These are phyloP conservation scores for Micractinium sp. DNA, from an alignment of 139 green algal species.

Conservation along the genomic window DNA sequence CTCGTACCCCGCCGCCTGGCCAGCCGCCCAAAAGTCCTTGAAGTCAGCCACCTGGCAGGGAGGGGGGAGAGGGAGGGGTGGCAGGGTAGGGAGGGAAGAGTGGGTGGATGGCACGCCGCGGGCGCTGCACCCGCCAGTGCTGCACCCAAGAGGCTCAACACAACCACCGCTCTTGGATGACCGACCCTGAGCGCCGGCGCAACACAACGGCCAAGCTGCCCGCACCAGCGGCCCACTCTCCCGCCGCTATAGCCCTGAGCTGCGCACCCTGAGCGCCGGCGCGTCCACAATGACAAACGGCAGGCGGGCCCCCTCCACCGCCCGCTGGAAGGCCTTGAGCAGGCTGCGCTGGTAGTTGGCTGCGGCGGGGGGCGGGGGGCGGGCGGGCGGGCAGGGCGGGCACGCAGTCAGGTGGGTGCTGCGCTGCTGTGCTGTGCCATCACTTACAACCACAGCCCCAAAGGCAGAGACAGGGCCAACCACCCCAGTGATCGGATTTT, in stretches of 20 bases:
- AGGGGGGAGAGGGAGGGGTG: background rate
- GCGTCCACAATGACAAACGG: slow-evolving; percentile 80
- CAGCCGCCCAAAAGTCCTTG: slow-evolving; percentile 55
- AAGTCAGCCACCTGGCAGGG: slow-evolving; percentile 50
- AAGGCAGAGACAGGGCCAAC: background rate
- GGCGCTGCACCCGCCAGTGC: background rate
- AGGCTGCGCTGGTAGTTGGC: slow-evolving; percentile 72
- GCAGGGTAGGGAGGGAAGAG: background rate
- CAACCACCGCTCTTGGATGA: background rate
- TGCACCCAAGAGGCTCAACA: background rate
- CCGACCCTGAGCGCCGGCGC: background rate
- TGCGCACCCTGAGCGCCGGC: slow-evolving; percentile 47
- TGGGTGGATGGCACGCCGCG: background rate
- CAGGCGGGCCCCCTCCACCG: slow-evolving; percentile 73
- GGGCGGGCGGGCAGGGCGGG: background rate
- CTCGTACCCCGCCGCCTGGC: slow-evolving; percentile 72
- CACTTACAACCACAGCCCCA: background rate
- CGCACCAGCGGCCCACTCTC: background rate
- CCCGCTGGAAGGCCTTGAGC: slow-evolving; percentile 61
- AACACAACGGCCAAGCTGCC: background rate
- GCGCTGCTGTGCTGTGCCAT: too few relatives aligned
- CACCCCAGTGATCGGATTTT: too few relatives aligned
- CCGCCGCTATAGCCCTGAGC: background rate
- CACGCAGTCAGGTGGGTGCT: too few relatives aligned
- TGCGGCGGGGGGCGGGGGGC: slow-evolving; percentile 25